Evolutionary conservation across 2,329 filamentous ascomycete genomes (phyloP).

Genomic region (Apiospora koreana): DNA sequence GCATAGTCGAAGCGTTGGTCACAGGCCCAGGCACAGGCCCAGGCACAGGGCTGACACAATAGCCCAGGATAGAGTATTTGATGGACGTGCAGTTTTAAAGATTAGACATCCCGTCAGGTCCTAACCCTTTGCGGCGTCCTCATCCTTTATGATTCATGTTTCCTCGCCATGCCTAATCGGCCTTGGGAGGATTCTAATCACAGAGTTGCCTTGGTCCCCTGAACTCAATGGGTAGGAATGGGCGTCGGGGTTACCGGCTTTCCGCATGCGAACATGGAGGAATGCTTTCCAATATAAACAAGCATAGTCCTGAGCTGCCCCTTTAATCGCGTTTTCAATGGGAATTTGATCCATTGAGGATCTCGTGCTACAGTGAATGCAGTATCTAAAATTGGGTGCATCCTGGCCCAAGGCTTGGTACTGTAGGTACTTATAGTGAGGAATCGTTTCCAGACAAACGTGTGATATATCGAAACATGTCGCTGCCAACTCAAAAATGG

Average conservation of each 20-base stretch:
- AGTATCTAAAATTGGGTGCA: not conserved
- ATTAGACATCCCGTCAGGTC: not conserved
- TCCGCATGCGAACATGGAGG: constrained; percentile 1
- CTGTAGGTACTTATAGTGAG: not conserved
- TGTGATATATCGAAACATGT: not conserved
- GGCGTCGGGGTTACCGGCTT: not conserved
- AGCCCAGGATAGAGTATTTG: not conserved
- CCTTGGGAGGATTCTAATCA: not conserved
- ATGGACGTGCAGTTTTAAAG: constrained; percentile 2
- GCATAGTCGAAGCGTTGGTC: not conserved
- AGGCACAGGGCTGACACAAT: not conserved
- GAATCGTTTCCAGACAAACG: not conserved
- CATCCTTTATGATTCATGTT: not conserved
- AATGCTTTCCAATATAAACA: not conserved
- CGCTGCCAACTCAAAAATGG: not conserved
- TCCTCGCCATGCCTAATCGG: constrained; percentile 1
- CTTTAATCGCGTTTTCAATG: not conserved
- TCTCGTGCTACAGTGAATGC: no score
- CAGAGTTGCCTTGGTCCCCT: not conserved
- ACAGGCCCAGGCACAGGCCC: not conserved
- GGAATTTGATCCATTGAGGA: not conserved
- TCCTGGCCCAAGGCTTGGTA: not conserved
- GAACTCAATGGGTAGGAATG: not conserved
- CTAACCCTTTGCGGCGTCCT: not conserved
- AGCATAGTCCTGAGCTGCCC: not conserved